A percentile compares a stretch with the other conserved stretches of the same genome.
These are phyloP conservation scores for Cladosporium phlei DNA, from an alignment of 2,329 filamentous ascomycete genomes.

Conservation along the genomic window DNA sequence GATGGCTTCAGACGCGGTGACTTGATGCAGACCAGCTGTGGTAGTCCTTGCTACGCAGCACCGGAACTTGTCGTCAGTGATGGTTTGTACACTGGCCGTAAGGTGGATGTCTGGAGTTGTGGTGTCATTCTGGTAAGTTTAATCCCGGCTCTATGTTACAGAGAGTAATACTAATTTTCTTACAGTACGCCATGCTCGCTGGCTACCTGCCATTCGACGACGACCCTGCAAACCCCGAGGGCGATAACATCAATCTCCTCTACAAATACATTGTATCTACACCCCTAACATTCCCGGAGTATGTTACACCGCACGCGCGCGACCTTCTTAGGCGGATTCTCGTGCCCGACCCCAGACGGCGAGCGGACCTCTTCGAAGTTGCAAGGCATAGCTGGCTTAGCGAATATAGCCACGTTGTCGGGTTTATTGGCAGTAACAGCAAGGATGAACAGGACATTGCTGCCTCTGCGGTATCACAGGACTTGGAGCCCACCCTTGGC, in stretches of 20 bases:
- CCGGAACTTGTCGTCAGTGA: conserved; percentile 97
- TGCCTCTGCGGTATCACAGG: conserved; percentile 59
- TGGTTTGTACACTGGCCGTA: conserved; percentile 91
- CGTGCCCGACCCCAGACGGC: conserved; percentile 88
- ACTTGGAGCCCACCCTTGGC: conserved; percentile 60
- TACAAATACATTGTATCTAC: conserved; percentile 99
- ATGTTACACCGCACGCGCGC: conserved; percentile 92
- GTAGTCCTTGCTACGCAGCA: conserved; percentile 94
- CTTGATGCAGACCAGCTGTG: conserved; percentile 98
- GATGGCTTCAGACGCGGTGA: conserved; percentile 81
- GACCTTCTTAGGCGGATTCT: conserved; percentile 89
- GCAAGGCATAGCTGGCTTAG: conserved; percentile 96
- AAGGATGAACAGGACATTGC: conserved; percentile 82
- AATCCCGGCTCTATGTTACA: neutral
- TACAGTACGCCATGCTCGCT: conserved; percentile 96
- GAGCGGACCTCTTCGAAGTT: conserved; percentile 94
- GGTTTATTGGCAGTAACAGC: conserved; percentile 93
- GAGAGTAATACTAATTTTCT: conserved; percentile 13
- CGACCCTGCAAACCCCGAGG: conserved; percentile 95
- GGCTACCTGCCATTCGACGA: conserved; percentile 97
- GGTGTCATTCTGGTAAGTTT: conserved; percentile 87
- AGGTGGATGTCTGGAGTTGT: conserved; percentile 99
- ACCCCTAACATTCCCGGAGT: conserved; percentile 95
- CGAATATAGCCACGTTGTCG: conserved; percentile 93
- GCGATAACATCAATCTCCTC: conserved; percentile 96